Base-by-base conservation (phyloP, 2,329 filamentous ascomycete genomes). In the Herpotrichia juniperi region DNA sequence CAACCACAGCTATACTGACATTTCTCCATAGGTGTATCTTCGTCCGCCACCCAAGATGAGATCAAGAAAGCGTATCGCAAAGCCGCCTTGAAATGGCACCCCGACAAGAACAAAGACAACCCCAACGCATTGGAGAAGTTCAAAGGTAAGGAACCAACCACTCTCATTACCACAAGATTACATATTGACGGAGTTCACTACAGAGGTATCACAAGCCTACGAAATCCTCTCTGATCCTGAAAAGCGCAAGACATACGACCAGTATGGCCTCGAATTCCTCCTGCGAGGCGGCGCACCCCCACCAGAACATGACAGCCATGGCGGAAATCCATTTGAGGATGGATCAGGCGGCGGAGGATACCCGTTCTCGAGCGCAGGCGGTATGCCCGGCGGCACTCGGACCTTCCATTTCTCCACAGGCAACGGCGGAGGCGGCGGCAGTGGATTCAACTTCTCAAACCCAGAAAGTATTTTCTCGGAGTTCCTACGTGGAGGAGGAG, bases 1-100 rank as follows among this genome's bases (percentile, higher is more conserved):
- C 17, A 12, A 6, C 30, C 21, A 22, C 21, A 35, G 6, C 28
- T 60, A n/a, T n/a, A 50, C 67, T 71, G 46, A 72, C 61, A 44
- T 24, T 11, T 6, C 25, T 7, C 8, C 26, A 22, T 46, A 76
- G 74, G 83, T 72, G 80, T 97, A 76, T 88, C 90, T 74, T 85
- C 93, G 31, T 84, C 87, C 54, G 91, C 93, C 21, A 83, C 86
- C 21, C 91, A 96, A 76, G 93, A 97, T 71, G 93, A 97, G 61
- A 96, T 99, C 74, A 97, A 97, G 75, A 99, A 97, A 74, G 94
- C 87, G 52, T 96, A 96, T 76, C 85, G 90, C 58, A 96, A 96
- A 82, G 84, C 87, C 50, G 93, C 93, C 48, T 78, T 97, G 72
- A 96, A 93, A 78, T 93, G 87, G 78, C 94, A 99, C 71, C 94